Percentiles rank a stretch among this genome's conserved stretches.
Evolutionary conservation across 169 alveolate genomes (phyloP).

Genomic region (Sarcocystis neurona): DNA sequence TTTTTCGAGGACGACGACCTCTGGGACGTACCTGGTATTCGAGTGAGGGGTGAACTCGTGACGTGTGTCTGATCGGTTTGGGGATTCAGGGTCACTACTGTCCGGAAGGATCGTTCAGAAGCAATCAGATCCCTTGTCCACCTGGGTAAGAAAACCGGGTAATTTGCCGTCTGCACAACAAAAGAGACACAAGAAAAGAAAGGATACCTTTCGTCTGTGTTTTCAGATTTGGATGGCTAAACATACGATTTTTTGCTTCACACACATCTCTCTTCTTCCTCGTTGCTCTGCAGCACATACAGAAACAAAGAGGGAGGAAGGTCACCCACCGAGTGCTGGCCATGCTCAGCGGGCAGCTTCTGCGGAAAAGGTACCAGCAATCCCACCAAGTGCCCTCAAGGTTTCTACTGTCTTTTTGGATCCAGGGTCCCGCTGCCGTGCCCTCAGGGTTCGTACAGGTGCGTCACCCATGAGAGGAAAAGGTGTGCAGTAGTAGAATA

Average conservation of each 20-base stretch:
- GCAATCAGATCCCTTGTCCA: neutral
- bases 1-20: no score
- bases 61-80: no score
- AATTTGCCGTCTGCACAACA: no score
- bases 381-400: conserved; percentile 54
- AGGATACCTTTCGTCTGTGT: no score
- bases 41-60: no score
- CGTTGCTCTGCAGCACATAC: conserved; percentile 8
- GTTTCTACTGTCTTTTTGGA: conserved; percentile 73
- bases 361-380: conserved; percentile 69
- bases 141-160: neutral
- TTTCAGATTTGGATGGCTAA: no score
- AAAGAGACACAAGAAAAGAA: no score
- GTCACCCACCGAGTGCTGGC: conserved; percentile 48
- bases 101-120: neutral
- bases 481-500: no score
- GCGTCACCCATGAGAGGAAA: no score
- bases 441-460: conserved; percentile 46
- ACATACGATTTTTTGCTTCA: no score
- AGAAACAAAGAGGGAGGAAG: neutral
- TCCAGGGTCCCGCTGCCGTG: conserved; percentile 70
- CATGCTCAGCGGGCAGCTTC: conserved; percentile 66
- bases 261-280: no score
- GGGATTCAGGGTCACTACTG: conserved; percentile 18
- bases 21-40: no score